These are phyloP conservation scores for Austroboletus rostrupii DNA, from an alignment of 1,284 basidiomycete genomes.

Conservation along the genomic window DNA sequence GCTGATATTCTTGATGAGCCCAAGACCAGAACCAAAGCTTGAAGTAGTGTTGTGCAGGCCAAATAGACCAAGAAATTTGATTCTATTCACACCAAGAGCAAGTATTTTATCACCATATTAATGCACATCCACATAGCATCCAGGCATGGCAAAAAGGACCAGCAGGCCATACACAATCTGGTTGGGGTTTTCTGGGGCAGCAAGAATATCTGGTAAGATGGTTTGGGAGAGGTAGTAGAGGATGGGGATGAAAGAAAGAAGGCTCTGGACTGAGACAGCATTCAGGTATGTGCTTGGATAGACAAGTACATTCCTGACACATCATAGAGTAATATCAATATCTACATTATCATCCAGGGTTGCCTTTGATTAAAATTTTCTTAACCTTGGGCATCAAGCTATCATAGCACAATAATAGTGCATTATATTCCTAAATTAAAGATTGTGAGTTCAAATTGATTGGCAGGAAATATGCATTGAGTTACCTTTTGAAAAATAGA, in stretches of 20 bases:
- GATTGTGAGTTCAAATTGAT: no score
- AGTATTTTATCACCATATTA: slow-evolving; percentile 71
- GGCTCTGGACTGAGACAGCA: slow-evolving; percentile 52
- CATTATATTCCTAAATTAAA: no score
- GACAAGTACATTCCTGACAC: slow-evolving; percentile 72
- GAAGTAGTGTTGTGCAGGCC: slow-evolving; percentile 14
- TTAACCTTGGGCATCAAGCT: no score
- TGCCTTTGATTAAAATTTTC: no score
- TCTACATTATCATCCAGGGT: no score
- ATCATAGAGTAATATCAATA: no score
- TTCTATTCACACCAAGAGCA: slow-evolving; percentile 55
- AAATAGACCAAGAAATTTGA: slow-evolving; percentile 16
- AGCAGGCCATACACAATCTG: slow-evolving; percentile 68
- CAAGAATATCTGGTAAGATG: slow-evolving; percentile 54
- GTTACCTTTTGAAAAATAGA: no score
- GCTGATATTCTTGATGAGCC: slow-evolving; percentile 18
- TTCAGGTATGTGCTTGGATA: slow-evolving; percentile 69
- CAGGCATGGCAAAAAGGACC: slow-evolving; percentile 62
- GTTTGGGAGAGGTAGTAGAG: slow-evolving; percentile 79
- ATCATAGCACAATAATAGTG: no score
- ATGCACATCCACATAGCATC: slow-evolving; percentile 48
- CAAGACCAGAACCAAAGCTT: slow-evolving; percentile 14
- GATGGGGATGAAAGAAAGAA: slow-evolving; percentile 56
- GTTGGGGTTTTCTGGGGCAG: slow-evolving; percentile 66
- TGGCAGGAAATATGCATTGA: no score